A percentile compares a stretch with the other conserved stretches of the same genome.
phyloP scores from a whole-genome alignment of 2,329 filamentous ascomycete species.

The Fusarium verrucosum region DNA sequence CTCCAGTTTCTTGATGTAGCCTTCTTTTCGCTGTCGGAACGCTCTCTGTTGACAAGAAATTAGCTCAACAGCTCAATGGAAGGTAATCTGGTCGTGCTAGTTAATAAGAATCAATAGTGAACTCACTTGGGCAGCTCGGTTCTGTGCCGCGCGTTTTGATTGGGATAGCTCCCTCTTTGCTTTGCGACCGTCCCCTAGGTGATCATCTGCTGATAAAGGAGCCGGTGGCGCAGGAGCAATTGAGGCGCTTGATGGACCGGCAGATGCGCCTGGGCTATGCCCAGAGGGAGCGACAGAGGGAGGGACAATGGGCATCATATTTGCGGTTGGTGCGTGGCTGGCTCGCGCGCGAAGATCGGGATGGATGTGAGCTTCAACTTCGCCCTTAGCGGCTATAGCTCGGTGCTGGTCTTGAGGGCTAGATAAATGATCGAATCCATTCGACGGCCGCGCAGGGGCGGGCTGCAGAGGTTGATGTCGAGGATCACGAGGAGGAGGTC shows the following conservation, averaged over 20 bases:
- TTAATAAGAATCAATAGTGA: not conserved
- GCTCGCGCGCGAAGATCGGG: slow-evolving; percentile 56
- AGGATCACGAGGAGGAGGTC: slow-evolving; percentile 46
- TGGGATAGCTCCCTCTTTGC: slow-evolving; percentile 92
- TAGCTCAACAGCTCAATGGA: slow-evolving; percentile 25
- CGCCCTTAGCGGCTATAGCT: slow-evolving; percentile 49
- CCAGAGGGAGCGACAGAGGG: slow-evolving; percentile 47
- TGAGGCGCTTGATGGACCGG: slow-evolving; percentile 41
- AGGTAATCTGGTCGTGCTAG: not conserved
- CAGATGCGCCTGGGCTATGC: slow-evolving; percentile 46
- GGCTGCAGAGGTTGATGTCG: slow-evolving; percentile 46
- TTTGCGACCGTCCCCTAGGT: slow-evolving; percentile 69
- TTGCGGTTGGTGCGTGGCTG: slow-evolving; percentile 44
- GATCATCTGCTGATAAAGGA: slow-evolving; percentile 42
- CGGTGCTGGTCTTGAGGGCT: slow-evolving; percentile 49
- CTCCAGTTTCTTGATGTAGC: slow-evolving; percentile 97
- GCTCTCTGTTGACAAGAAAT: slow-evolving; percentile 71
- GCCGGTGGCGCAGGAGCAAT: slow-evolving; percentile 48
- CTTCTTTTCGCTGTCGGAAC: slow-evolving; percentile 96
- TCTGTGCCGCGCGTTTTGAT: slow-evolving; percentile 95
- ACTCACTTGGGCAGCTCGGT: slow-evolving; percentile 92
- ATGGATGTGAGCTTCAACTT: slow-evolving; percentile 59
- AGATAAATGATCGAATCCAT: slow-evolving; percentile 58
- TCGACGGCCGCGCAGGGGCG: slow-evolving; percentile 48
- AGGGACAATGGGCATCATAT: slow-evolving; percentile 53